Conservation (phyloP, 2,329 filamentous ascomycete genomes). For the Fusarium odoratissimum region DNA sequence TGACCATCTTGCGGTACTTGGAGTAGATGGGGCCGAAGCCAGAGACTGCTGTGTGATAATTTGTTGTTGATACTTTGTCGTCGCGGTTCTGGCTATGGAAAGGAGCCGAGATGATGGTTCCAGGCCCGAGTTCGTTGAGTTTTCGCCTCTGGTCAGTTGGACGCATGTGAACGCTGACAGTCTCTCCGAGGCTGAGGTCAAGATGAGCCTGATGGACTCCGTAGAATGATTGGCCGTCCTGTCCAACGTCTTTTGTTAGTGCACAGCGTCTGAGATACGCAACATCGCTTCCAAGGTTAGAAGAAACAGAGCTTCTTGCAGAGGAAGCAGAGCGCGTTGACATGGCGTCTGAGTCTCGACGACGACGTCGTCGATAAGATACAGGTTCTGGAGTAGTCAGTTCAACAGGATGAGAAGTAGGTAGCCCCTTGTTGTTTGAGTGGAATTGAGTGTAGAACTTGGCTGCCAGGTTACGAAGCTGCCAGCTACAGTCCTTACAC, state of each 20-base stretch:
- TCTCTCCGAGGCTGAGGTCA: conserved; percentile 11
- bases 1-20: conserved; percentile 42
- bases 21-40: conserved; percentile 34
- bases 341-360: neutral
- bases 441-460: neutral
- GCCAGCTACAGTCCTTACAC: conserved; percentile 13
- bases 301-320: neutral
- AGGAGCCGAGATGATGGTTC: conserved; percentile 37
- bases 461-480: neutral
- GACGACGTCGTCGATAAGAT: neutral
- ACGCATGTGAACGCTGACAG: conserved; percentile 18
- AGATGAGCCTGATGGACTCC: conserved; percentile 14
- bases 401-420: neutral
- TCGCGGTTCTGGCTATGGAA: conserved; percentile 24
- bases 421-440: neutral
- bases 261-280: neutral
- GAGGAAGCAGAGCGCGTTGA: neutral
- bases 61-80: neutral
- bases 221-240: conserved; percentile 2
- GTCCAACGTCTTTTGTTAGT: conserved; percentile 3
- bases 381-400: neutral
- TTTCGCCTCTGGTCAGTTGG: neutral
- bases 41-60: conserved; percentile 20
- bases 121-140: conserved; percentile 1
- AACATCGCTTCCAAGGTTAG: neutral